A percentile compares a stretch with the other conserved stretches of the same genome.
Conservation (phyloP, 257 asterid genomes). For the Capsicum pubescens region DNA sequence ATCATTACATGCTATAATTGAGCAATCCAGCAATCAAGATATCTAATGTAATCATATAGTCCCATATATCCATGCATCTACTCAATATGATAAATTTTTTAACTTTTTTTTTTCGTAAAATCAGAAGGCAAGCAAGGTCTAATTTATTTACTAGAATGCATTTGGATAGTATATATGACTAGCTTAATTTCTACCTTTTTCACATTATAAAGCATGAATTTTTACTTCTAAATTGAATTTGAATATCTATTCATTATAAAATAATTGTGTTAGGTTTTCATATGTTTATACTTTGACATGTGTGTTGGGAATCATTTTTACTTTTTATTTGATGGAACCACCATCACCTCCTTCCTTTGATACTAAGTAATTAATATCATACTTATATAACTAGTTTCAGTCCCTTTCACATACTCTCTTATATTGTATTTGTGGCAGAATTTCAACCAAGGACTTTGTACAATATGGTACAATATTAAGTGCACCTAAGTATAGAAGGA, state of each 20-base stretch:
- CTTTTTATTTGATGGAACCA: background rate
- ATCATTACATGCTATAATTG: slow-evolving; percentile 23
- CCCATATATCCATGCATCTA: background rate
- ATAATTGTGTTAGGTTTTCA: background rate
- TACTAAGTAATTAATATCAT: slow-evolving; percentile 30
- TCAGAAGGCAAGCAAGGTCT: background rate
- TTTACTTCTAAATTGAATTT: background rate
- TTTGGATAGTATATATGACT: background rate
- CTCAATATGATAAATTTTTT: background rate
- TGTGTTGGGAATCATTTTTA: slow-evolving; percentile 20
- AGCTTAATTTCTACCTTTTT: background rate
- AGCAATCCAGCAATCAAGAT: background rate
- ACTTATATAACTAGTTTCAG: background rate
- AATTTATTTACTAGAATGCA: too few species aligned
- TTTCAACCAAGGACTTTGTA: background rate
- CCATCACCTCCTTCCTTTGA: slow-evolving; percentile 25
- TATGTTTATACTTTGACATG: background rate
- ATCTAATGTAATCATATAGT: background rate
- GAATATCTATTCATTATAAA: background rate
- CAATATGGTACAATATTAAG: slow-evolving; percentile 6
- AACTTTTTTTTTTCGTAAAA: background rate
- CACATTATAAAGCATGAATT: background rate
- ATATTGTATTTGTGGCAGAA: background rate
- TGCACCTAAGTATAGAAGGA: slow-evolving; percentile 27
- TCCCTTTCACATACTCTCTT: slow-evolving; percentile 20